Evolutionary conservation across 441 rosid species (phyloP), one percentile per base, ranked within the genome.

Genomic region (Jatropha multifida): DNA sequence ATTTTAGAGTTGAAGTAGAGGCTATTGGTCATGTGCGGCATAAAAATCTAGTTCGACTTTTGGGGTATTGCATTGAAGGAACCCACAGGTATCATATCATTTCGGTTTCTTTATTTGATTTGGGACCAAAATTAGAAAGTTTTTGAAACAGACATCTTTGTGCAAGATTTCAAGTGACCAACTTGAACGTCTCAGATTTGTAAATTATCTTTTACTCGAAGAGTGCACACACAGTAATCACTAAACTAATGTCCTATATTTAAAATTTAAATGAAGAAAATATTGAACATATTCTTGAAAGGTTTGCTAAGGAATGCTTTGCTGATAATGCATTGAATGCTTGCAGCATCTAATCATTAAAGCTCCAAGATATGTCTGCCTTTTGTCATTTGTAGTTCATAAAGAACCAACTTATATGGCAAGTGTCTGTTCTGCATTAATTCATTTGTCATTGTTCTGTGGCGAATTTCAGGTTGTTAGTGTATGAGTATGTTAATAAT

Each of bases 1-100:
- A 96, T 75, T 93, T 95, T 74, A 83, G 90, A 76, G 94, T 89
- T 56, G 99, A 95, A 79, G 98, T 95, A 46, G 99, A 95, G 80
- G 97, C 99, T 73, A 95, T 95, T 3, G 98, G 99, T 61, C 95
- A 95, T 72, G 99, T 95, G 23, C 93, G 98, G 75, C 99, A 96
- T 84, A 96, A 96, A 83, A 90, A 96, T 81, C 89, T 96, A 81
- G 99, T 96, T 69, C 97, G 98, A 44, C 99, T 95, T 76, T 83
- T 95, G 26, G 99, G 99, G 37, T 95, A 92, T 83, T 93, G 99
- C 79, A 82, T 95, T 61, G 98, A 95, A 90, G 99, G 99, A 73
- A 93, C 90, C 38, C 91, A 93, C 55, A 93, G 99, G 98, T 91
- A 67, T 38, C 40, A 14, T 56, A 4, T 7, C 61, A 15, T 80